Base-by-base conservation (phyloP, 2,329 filamentous ascomycete species). In the Cryphonectria naterciae region DNA sequence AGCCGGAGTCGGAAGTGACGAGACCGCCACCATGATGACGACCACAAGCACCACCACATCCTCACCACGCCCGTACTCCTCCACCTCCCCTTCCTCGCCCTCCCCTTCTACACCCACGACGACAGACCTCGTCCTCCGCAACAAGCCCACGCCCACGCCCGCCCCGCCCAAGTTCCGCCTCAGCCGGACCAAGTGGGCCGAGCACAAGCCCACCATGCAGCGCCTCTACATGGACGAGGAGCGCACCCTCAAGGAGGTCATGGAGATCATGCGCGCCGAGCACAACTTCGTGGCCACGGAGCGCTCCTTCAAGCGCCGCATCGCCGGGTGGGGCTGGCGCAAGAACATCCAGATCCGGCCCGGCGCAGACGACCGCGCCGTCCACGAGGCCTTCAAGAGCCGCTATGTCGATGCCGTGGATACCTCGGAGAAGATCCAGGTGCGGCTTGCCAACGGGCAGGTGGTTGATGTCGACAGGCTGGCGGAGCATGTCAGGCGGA, bases 171-270 rank as follows among this genome's bases (percentile, higher is more conserved):
- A 32, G 54, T 11, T 28, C 25, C 54, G 54, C 54, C 54, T 17
- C 4, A 19, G 54, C 54, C 54, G 54, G 15, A 58, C 54, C 54
- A 58, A 15, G 54, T 71, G 70, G 70, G 41, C 63, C 54, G 65
- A n/a, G 54, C 54, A 71, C 17, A 62, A 69, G 70, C 70, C 70
- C n/a, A 71, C 37, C 4, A 71, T 71, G 15, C 62, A 43, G 37
- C 70, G 35, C 41, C 70, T 71, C 32, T 71, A 71, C 70, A 65
- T 71, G 70, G 70, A 69, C 25, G 67, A 71, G 63, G 67, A 58
- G 17, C 61, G 58, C 43, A 71, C 70, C 17, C 67, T 71, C 28
- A 71, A 71, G 70, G 67, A 71, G n/a, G 67, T 71, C 39, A 68
- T 71, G 67, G 68, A 68, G n/a, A 65, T 69, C 35, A 69, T 71